phyloP scores from a whole-genome alignment of 2,329 filamentous ascomycete species.

The Cordyceps javanica region DNA sequence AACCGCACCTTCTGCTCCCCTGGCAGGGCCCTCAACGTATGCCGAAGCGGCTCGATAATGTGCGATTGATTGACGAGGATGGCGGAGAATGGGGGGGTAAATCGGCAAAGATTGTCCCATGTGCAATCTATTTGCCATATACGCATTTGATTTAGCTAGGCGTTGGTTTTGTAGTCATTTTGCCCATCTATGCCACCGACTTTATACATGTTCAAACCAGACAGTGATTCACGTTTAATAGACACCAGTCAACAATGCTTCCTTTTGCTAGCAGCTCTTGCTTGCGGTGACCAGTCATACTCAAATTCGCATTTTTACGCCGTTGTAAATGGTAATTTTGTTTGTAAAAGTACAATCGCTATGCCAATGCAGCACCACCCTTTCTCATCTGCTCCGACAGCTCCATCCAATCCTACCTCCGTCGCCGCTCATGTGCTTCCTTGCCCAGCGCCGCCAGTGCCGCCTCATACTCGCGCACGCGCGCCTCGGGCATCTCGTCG shows the following conservation, averaged over 20 bases:
- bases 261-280: background rate
- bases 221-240: background rate
- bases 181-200: background rate
- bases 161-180: background rate
- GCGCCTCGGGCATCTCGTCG: conserved; percentile 41
- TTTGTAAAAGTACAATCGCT: conserved; percentile 4
- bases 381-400: background rate
- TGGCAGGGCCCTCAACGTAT: conserved; percentile 1
- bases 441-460: conserved; percentile 58
- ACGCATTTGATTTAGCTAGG: background rate
- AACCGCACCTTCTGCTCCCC: background rate
- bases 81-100: background rate
- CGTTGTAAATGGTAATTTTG: background rate
- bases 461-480: conserved; percentile 42
- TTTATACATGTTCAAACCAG: background rate
- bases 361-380: background rate
- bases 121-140: background rate
- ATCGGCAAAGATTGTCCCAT: too few relatives aligned
- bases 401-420: conserved; percentile 16
- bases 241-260: background rate
- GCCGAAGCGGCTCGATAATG: background rate
- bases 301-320: background rate
- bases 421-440: conserved; percentile 42
- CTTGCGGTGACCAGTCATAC: too few relatives aligned
- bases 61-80: background rate